Conservation (phyloP, 2,329 filamentous ascomycete genomes). For the Fusarium cyanostomum region DNA sequence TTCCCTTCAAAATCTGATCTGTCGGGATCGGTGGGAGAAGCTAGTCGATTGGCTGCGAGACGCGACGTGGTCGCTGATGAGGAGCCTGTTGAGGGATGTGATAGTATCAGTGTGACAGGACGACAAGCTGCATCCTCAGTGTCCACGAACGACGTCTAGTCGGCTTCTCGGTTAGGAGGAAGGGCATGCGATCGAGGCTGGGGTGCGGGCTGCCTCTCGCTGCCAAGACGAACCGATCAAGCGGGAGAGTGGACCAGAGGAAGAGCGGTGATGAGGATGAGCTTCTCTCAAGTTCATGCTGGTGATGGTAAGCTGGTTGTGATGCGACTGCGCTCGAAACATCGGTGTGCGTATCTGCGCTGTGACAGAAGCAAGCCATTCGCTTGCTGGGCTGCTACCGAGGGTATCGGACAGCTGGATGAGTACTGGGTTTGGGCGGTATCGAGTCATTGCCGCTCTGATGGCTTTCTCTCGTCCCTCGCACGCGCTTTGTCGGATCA, state of each 20-base stretch:
- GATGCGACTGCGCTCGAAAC: constrained; percentile 21
- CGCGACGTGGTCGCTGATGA: constrained; percentile 5
- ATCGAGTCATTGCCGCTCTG: background rate
- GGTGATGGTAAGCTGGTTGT: constrained; percentile 8
- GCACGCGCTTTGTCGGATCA: constrained; percentile 4
- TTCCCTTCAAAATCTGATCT: constrained; percentile 19
- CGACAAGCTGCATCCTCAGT: constrained; percentile 24
- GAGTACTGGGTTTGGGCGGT: constrained; percentile 7
- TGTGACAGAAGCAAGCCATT: constrained; percentile 1
- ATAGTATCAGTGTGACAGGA: constrained; percentile 33
- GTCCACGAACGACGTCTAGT: constrained; percentile 14
- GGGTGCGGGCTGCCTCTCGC: constrained; percentile 1
- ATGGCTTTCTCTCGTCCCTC: constrained; percentile 4
- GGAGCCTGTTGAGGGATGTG: constrained; percentile 24
- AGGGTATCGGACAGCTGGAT: background rate
- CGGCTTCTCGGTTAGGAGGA: constrained; percentile 24
- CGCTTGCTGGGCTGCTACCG: constrained; percentile 11
- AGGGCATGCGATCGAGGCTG: constrained; percentile 5
- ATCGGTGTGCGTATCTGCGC: constrained; percentile 33
- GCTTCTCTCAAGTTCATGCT: constrained; percentile 7
- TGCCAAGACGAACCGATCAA: constrained; percentile 19
- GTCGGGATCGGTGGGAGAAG: constrained; percentile 26
- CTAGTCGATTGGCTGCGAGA: constrained; percentile 23
- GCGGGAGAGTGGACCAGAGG: constrained; percentile 3
- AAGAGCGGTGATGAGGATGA: constrained; percentile 23